These are phyloP conservation scores for Tolypocladium sp. DNA, from an alignment of 2,329 filamentous ascomycete species.

Conservation along the genomic window DNA sequence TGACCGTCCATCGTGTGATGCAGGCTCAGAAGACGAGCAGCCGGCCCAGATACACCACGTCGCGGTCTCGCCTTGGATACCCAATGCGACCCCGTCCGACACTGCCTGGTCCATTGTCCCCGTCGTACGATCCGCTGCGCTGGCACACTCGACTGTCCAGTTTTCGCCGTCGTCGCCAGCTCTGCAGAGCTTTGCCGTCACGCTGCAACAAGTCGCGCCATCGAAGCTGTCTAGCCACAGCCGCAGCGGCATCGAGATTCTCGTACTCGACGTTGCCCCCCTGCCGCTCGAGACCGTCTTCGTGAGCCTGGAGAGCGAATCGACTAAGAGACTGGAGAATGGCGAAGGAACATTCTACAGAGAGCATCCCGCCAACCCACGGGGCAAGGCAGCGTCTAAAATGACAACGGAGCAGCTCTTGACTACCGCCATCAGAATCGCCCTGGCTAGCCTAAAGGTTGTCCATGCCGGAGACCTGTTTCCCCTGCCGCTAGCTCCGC, in stretches of 20 bases:
- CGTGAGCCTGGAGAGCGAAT: slow-evolving; percentile 73
- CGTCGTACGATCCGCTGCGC: slow-evolving; percentile 52
- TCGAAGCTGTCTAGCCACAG: slow-evolving; percentile 65
- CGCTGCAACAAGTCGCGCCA: slow-evolving; percentile 63
- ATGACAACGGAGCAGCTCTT: slow-evolving; percentile 46
- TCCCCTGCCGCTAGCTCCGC: slow-evolving; percentile 66
- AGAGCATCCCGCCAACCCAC: slow-evolving; percentile 38
- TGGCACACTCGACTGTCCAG: slow-evolving; percentile 70
- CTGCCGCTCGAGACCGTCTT: slow-evolving; percentile 77
- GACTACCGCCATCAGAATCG: slow-evolving; percentile 60
- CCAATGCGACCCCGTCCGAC: slow-evolving; percentile 47
- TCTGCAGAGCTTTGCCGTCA: slow-evolving; percentile 70
- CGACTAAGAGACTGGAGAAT: slow-evolving; percentile 71
- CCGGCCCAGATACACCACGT: slow-evolving; percentile 47
- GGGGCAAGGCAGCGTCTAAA: slow-evolving; percentile 27
- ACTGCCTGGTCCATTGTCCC: slow-evolving; percentile 81
- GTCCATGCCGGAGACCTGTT: slow-evolving; percentile 79
- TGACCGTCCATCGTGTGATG: neutral
- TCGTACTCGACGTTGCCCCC: slow-evolving; percentile 71
- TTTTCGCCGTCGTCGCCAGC: slow-evolving; percentile 64
- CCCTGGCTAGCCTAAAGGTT: slow-evolving; percentile 62
- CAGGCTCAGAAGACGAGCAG: slow-evolving; percentile 23
- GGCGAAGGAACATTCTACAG: slow-evolving; percentile 76
- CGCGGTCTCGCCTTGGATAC: slow-evolving; percentile 66
- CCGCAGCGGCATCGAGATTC: slow-evolving; percentile 73